These are phyloP conservation scores for Arthrobotrys sphaeroides DNA, from an alignment of 2,329 filamentous ascomycete genomes.

Conservation along the genomic window DNA sequence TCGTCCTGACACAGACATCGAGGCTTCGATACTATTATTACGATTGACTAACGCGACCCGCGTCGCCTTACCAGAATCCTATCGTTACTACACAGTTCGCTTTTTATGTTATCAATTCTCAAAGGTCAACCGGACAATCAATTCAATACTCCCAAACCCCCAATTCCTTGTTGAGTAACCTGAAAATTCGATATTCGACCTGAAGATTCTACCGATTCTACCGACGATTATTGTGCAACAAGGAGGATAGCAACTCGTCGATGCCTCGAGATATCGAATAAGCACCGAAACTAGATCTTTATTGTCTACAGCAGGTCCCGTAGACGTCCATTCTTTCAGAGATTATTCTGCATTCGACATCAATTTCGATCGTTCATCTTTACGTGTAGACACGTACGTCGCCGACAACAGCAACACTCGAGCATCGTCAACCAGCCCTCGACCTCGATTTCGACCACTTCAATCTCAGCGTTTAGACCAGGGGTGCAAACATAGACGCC, in stretches of 20 bases:
- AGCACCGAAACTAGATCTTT: neutral
- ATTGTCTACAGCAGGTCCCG: slow-evolving; percentile 44
- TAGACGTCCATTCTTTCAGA: slow-evolving; percentile 47
- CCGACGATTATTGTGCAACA: neutral
- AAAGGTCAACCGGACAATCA: neutral
- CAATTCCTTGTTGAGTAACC: neutral
- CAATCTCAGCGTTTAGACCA: neutral
- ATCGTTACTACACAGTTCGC: neutral
- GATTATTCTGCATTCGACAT: neutral
- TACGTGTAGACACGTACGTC: slow-evolving; percentile 6
- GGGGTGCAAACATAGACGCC: neutral
- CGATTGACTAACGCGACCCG: neutral
- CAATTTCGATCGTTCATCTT: neutral
- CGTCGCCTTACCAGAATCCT: slow-evolving; percentile 22
- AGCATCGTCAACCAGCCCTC: neutral
- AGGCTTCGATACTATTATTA: slow-evolving; percentile 49
- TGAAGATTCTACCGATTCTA: neutral
- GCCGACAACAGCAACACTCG: neutral
- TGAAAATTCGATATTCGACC: neutral
- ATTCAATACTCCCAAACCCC: neutral
- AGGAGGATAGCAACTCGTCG: neutral
- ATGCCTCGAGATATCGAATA: slow-evolving; percentile 13
- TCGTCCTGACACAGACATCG: slow-evolving; percentile 29
- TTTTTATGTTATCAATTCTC: slow-evolving; percentile 34
- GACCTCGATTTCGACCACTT: no score